Evolutionary conservation across 2,329 filamentous ascomycete genomes (phyloP).

Genomic region (Ambrosiella xylebori): DNA sequence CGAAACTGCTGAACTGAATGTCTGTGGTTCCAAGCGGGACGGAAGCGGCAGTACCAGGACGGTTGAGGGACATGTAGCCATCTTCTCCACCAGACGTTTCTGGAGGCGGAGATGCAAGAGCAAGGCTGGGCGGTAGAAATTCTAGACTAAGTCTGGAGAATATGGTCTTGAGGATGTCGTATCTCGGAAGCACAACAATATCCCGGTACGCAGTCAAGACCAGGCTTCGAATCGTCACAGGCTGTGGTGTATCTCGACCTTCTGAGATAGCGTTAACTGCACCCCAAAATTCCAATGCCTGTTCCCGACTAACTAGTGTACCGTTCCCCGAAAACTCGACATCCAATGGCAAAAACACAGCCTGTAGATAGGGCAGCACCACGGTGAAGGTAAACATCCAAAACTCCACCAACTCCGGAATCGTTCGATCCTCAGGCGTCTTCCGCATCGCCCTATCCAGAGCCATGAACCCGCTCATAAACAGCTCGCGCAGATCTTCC

Average conservation of each 20-base stretch:
- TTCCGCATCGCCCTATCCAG: slow-evolving; percentile 68
- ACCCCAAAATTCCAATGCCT: slow-evolving; percentile 84
- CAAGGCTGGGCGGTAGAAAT: slow-evolving; percentile 40
- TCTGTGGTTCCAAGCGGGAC: slow-evolving; percentile 30
- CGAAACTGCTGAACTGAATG: slow-evolving; percentile 37
- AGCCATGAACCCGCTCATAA: slow-evolving; percentile 67
- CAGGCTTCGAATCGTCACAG: slow-evolving; percentile 60
- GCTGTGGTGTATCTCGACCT: slow-evolving; percentile 4
- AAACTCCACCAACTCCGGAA: slow-evolving; percentile 76
- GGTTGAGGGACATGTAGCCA: slow-evolving; percentile 27
- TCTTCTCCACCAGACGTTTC: slow-evolving; percentile 35
- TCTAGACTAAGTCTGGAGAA: slow-evolving; percentile 83
- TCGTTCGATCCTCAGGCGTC: slow-evolving; percentile 71
- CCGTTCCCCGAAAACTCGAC: slow-evolving; percentile 82
- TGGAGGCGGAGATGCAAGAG: slow-evolving; percentile 34
- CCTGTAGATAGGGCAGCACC: slow-evolving; percentile 84
- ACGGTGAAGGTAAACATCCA: slow-evolving; percentile 88
- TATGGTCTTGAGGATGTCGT: slow-evolving; percentile 73
- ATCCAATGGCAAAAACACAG: slow-evolving; percentile 83
- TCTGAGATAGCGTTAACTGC: slow-evolving; percentile 27
- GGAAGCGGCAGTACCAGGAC: slow-evolving; percentile 58
- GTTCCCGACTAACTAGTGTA: slow-evolving; percentile 55
- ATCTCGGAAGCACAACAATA: slow-evolving; percentile 70
- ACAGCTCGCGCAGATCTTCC: slow-evolving; percentile 58
- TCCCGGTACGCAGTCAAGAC: slow-evolving; percentile 81